Evolutionary conservation across 495 filamentous ascomycete genomes (phyloP), one percentile per base, ranked within the genome.

Genomic region (Aspergillus sclerotioniger): DNA sequence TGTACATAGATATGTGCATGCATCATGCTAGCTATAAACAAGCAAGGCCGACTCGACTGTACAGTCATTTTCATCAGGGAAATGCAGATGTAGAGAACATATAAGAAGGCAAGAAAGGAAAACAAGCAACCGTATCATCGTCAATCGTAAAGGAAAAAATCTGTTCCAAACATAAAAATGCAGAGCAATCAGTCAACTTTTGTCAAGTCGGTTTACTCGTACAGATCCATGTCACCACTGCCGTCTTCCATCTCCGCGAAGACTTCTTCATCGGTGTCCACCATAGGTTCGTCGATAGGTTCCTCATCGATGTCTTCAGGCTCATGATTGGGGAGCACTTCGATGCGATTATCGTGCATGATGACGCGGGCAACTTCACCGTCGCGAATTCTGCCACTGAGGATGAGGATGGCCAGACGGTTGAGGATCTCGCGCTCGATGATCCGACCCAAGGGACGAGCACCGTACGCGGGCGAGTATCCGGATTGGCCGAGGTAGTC

Each of bases 361-460:
- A 90, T 84, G 35, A 97, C 90, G 20, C 81, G 76, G 3, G 93
- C 94, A 3, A 70, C 67, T 73, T 98, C 94, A 20, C 92, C 91
- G 66, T 98, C 92, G 62, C 79, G 82, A 67, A 98, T 87, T 41
- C 80, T 83, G 51, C 92, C 92, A 32, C 91, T 81, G 13, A 98
- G 82, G 51, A 98, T 90, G 54, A 96, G 80, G 21, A 98, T 87
- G 0, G 94, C 94, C 54, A 98, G 75, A 32, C 87, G 87, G 71
- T 98, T 98, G 59, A 98, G 84, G 29, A 98, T 89, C 71, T 98
- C 94, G 72, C 91, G 90, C 77, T 98, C 93, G 59, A 98, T 95
- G 61, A 98, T 81, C 35, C 94, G 82, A 37, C 85, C 85, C 7
- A 98, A 76, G 19, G 94, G 94, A 37, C 94, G 80, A 32, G 94